phyloP scores from a whole-genome alignment of 1,139 yeast species.

The Geotrichum europaeum region DNA sequence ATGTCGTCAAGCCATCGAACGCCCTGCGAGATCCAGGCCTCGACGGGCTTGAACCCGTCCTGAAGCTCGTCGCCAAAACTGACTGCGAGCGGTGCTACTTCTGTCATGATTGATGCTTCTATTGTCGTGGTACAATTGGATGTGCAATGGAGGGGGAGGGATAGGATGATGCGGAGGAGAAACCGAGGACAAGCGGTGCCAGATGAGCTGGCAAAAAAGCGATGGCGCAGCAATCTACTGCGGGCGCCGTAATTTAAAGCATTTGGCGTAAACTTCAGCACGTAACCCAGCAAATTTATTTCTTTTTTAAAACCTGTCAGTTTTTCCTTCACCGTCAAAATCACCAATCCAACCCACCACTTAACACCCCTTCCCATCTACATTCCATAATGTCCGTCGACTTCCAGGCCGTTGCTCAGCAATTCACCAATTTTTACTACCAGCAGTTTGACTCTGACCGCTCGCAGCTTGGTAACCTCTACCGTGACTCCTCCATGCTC shows the following conservation, averaged over 20 bases:
- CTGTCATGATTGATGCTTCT: constrained; percentile 7
- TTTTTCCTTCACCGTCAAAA: neutral
- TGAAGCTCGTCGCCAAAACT: constrained; percentile 39
- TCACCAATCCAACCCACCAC: neutral
- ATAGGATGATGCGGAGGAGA: neutral
- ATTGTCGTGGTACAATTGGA: neutral
- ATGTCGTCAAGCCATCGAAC: constrained; percentile 71
- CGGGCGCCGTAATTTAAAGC: neutral
- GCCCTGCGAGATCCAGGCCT: constrained; percentile 65
- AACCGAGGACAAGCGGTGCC: neutral
- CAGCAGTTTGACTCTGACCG: constrained; percentile 92
- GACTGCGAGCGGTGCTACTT: constrained; percentile 21
- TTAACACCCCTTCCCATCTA: neutral
- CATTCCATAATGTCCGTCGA: constrained; percentile 24
- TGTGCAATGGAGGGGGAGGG: neutral
- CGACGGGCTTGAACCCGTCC: constrained; percentile 72
- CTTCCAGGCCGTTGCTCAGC: constrained; percentile 41
- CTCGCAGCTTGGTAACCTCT: constrained; percentile 84
- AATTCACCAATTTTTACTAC: constrained; percentile 91
- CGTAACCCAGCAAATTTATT: neutral
- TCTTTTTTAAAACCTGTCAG: neutral
- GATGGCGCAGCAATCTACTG: neutral
- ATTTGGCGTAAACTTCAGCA: neutral
- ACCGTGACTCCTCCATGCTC: constrained; percentile 95
- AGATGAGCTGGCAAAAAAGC: neutral